Evolutionary conservation across 176 grass and related monocot genomes (phyloP), one percentile per base, ranked within the genome.

Genomic region (Oropetium thomaeum): DNA sequence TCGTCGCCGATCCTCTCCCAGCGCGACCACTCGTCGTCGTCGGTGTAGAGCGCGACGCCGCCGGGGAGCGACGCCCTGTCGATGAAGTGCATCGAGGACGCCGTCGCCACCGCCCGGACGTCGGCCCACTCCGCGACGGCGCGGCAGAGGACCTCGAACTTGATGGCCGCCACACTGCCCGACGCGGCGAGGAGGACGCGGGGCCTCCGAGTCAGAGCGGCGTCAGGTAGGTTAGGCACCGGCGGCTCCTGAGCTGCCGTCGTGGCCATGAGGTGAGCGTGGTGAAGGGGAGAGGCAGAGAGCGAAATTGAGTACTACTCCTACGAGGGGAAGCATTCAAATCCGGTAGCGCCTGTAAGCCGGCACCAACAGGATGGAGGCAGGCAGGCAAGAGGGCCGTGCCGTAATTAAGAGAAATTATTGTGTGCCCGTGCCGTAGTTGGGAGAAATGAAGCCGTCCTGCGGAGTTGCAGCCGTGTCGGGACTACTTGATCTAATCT

Each of bases 81-180:
- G 8, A 97, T 82, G 85, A 97, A 97, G 75, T 93, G 74, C 71
- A 97, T 66, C 28, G 93, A 82, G 20, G 83, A 84, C 16, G 70
- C 57, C 22, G 88, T 93, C 40, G 85, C 86, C 68, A 97, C 88
- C 3, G 85, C 88, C 51, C 74, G 80, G 37, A 91, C 85, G 71
- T 93, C 83, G 30, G 88, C 85, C 93, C 93, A 93, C 62, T 88
- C 77, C 8, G 84, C 71, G 62, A 97, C 85, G 26, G 78, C 65
- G 49, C 76, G 82, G 70, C 87, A 92, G 48, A 93, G 80, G 71
- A 4, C 17, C 66, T 92, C 87, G 57, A 92, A 92, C 81, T 93
- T 92, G 64, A 97, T 88, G 55, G 90, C 71, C 37, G 87, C 87
- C 16, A 93, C 90, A 76, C 90, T 91, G 68, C 93, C 88, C 23